These are phyloP conservation scores for Fusarium zealandicum DNA, from an alignment of 2,329 filamentous ascomycete species.

Conservation along the genomic window DNA sequence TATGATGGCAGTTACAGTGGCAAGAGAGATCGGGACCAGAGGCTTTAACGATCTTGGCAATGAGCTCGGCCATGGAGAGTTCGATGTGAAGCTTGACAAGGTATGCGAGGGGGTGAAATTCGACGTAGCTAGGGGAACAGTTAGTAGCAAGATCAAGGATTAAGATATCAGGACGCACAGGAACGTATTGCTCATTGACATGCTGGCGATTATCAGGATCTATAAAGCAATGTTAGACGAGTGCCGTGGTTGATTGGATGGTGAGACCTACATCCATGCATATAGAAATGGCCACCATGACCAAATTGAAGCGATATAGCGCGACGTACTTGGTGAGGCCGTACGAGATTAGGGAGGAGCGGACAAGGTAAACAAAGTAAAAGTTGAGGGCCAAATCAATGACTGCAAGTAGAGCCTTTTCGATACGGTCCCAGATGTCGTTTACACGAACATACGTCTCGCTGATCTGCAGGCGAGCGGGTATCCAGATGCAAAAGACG, in stretches of 20 bases:
- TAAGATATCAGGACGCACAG: slow-evolving; percentile 18
- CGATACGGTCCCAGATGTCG: slow-evolving; percentile 56
- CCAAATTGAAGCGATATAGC: slow-evolving; percentile 50
- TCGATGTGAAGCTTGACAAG: slow-evolving; percentile 42
- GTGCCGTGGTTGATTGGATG: background rate
- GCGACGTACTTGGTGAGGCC: slow-evolving; percentile 58
- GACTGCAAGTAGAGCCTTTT: slow-evolving; percentile 56
- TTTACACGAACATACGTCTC: slow-evolving; percentile 52
- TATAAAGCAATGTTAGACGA: slow-evolving; percentile 10
- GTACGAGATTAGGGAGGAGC: slow-evolving; percentile 53
- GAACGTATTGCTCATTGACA: slow-evolving; percentile 37
- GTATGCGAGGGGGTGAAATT: slow-evolving; percentile 40
- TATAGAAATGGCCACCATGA: slow-evolving; percentile 43
- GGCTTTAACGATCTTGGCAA: slow-evolving; percentile 40
- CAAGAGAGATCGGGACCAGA: slow-evolving; percentile 28
- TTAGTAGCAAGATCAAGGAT: background rate
- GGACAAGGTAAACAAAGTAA: slow-evolving; percentile 56
- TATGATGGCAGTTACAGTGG: slow-evolving; percentile 34
- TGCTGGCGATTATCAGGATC: slow-evolving; percentile 37
- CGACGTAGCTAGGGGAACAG: slow-evolving; percentile 27
- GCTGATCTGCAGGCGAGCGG: slow-evolving; percentile 52
- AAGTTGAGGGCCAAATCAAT: slow-evolving; percentile 56
- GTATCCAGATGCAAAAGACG: slow-evolving; percentile 60
- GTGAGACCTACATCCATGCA: slow-evolving; percentile 40
- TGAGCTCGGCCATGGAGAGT: slow-evolving; percentile 39